Base-by-base conservation (phyloP, 169 alveolate species). In the Eimeria necatrix region DNA sequence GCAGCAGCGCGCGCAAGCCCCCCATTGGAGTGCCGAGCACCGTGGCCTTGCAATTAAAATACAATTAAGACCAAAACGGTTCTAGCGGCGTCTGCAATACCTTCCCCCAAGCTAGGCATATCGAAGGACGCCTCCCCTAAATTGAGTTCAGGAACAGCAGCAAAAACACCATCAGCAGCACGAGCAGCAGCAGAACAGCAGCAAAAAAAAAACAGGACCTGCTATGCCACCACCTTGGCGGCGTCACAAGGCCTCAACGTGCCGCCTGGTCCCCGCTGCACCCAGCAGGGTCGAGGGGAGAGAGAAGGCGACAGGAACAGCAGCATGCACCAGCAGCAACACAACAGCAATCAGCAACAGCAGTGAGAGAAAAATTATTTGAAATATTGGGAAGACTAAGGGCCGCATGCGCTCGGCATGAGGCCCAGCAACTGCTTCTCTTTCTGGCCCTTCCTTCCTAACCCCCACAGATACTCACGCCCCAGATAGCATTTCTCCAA, bases 251-350 rank as follows among this genome's bases (percentile, higher is more conserved):
- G 76, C 78, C 91, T 84, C 91, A 9, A 53, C 59, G 18, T 7
- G 78, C n/a, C 91, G 53, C 91, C 64, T 41, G 78, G 52, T 52
- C 71, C 20, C 74, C 51, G 56, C 76, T 48, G 49, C 68, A 49
- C 52, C 78, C 32, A 32, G 41, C 51, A 53, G 73, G 22, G 56
- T 24, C 64, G 52, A 51, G 41, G 56, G 52, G 78, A 51, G 53
- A 61, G 51, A 12, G 87, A 26, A 51, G 53, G 71, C 5, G 24
- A 80, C 51, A 48, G 70, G 24, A 80, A 80, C 64, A 51, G 22
- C 89, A 80, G 89, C 71, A 46, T n/a, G 87, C 71, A 80, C 24
- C 91, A 68, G 91, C 91, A 84, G 53, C 91, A 84, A 84, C 91
- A 84, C 91, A 84, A 76, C 91, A 59, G 91, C 91, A 84, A 84